Base-by-base conservation (phyloP, 2,329 filamentous ascomycete species). In the Boeremia lycopersici region DNA sequence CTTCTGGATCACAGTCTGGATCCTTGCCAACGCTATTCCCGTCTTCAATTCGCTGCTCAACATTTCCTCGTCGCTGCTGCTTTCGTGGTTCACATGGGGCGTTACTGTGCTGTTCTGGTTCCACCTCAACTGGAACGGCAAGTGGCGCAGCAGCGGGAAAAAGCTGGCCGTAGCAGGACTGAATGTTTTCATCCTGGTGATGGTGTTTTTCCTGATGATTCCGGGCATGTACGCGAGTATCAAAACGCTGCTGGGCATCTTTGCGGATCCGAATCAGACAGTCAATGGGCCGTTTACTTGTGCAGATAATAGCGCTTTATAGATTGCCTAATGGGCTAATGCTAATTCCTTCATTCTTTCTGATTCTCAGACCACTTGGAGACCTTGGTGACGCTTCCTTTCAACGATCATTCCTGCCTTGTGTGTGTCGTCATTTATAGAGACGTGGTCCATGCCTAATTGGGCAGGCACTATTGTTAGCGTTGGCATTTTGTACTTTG, bases 21-120 rank as follows among this genome's bases (percentile, higher is more conserved):
- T 67, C 43, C 49, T 68, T 11, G 61, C 67, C 40, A 70, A 68
- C 55, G 65, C 67, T 2, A 70, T 70, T 23, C 65, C 67, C 1
- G 65, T 67, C 9, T 68, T 68, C 61, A 65, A 57, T 40, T 65
- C 60, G 25, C 44, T 70, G 6, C 61, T 70, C 41, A 67, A 67
- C 43, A 70, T 68, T 38, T 64, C 62, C 3, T 58, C 65, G 2
- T 63, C 65, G 3, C 51, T 68, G 2, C 53, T 70, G 3, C 52
- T 70, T 2, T 64, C 61, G 1, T 70, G 65, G 63, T 68, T 70
- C 34, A 68, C 67, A 11, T 69, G 65, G 60, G 65, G 64, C 31
- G 57, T 68, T 19, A 67, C 67, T 1, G 62, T 65, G n/a, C 39
- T 69, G n/a, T 68, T 68, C 57, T 69, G 67, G 63, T 65, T 67